Evolutionary conservation across 108 stramenopile genomes (phyloP).

Genomic region (Skeletonema marinoi): DNA sequence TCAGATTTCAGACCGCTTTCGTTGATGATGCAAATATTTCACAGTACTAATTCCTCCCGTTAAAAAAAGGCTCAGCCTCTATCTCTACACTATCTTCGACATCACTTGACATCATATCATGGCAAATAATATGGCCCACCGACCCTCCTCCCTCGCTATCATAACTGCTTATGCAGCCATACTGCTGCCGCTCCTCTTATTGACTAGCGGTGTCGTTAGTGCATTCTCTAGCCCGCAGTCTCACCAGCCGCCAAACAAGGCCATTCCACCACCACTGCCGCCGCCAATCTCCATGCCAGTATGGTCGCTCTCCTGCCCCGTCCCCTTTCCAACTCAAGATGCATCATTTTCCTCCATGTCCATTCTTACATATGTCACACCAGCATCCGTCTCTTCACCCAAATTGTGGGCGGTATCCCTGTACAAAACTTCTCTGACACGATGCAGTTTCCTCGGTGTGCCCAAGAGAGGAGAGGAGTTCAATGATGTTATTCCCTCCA

Average conservation of each 20-base stretch:
- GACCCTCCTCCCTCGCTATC: not conserved
- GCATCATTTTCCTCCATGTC: constrained; percentile 55
- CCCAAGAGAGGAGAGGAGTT: constrained; percentile 23
- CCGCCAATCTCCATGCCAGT: constrained; percentile 62
- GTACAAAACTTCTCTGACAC: constrained; percentile 55
- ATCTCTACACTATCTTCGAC: too few species aligned
- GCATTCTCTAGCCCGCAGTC: not conserved
- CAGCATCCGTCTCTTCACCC: constrained; percentile 55
- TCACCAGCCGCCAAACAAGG: not conserved
- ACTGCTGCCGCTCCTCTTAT: not conserved
- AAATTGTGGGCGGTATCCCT: constrained; percentile 61
- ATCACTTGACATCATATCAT: not conserved
- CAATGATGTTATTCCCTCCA: constrained; percentile 29
- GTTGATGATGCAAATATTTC: too few species aligned
- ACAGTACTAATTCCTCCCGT: too few species aligned
- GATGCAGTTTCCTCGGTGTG: constrained; percentile 53
- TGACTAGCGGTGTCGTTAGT: not conserved
- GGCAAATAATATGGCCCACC: not conserved
- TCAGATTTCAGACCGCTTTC: too few species aligned
- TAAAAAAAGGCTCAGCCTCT: too few species aligned
- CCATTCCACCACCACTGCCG: constrained; percentile 44
- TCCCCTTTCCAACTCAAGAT: constrained; percentile 12
- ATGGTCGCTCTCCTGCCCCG: constrained; percentile 49
- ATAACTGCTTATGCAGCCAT: not conserved
- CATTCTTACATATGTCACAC: constrained; percentile 64